Evolutionary conservation across 495 filamentous ascomycete species (phyloP).

Genomic region (Lichenothelia convexa): DNA sequence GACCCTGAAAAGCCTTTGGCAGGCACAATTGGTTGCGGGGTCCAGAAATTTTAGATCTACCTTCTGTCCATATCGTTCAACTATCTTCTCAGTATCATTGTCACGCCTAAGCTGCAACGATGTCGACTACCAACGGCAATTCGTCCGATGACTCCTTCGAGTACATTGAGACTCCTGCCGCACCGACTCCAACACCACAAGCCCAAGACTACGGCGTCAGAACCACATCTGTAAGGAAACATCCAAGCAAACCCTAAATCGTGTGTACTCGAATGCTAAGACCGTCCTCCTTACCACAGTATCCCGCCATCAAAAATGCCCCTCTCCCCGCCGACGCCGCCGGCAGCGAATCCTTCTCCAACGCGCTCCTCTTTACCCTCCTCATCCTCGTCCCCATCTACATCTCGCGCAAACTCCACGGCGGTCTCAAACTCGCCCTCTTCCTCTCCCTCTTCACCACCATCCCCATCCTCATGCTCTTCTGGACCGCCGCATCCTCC

Average conservation of each 20-base stretch:
- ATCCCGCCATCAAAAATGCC: constrained; percentile 59
- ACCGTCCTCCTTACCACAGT: constrained; percentile 28
- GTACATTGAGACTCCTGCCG: constrained; percentile 61
- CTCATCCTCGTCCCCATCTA: constrained; percentile 44
- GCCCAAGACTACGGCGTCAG: constrained; percentile 54
- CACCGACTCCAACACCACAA: constrained; percentile 35
- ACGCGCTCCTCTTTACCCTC: constrained; percentile 37
- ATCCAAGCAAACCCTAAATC: constrained; percentile 1
- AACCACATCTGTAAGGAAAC: constrained; percentile 46
- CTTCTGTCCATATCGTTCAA: too few species aligned
- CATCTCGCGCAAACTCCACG: constrained; percentile 48
- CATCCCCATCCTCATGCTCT: constrained; percentile 49
- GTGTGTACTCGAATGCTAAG: background rate
- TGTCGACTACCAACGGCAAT: background rate
- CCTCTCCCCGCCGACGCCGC: constrained; percentile 62
- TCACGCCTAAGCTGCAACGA: too few species aligned
- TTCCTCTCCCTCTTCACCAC: constrained; percentile 49
- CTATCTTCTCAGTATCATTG: too few species aligned
- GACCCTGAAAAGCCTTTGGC: too few species aligned
- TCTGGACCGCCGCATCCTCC: constrained; percentile 50
- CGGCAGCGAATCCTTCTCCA: constrained; percentile 53
- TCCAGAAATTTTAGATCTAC: too few species aligned
- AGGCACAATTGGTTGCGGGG: too few species aligned
- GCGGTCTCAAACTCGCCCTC: constrained; percentile 50
- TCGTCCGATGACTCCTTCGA: constrained; percentile 43